Base-by-base conservation (phyloP, 192 early-diverging fungal genomes). In the Chytriomyces hyalinus region DNA sequence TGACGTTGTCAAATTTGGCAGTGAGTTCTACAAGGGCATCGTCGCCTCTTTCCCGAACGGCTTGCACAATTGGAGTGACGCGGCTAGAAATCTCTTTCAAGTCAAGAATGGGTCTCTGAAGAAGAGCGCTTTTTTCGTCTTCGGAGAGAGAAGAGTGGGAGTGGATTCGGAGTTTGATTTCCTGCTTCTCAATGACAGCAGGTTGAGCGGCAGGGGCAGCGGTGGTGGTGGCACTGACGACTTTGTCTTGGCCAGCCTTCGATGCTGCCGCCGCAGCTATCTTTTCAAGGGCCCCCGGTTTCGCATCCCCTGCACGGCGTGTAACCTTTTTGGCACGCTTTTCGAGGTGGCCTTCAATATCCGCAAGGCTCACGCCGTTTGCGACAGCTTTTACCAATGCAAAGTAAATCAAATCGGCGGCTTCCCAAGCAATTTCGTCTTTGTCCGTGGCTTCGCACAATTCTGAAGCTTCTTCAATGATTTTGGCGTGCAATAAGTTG, bases 401-500 rank as follows among this genome's bases (percentile, higher is more conserved):
- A 87, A 99, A 99, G 85, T 97, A 99, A 69, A 99, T 88, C 67
- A 98, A 79, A 80, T 99, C 97, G 15, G 97, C 97, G 7, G 95
- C 92, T 83, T 99, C 96, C 88, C 92, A 96, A 3, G 96, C 95
- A 81, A 98, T 91, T 6, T 98, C 93, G 13, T 91, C 90, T 49
- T 85, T 82, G 0, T 76, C 82, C 2, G 77, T 85, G 51, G 97
- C 95, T 24, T 94, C 90, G 65, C 93, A 95, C 44, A 99, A 79
- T 82, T 98, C 97, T 9, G 92, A 87, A 1, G 97, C 97, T 83
- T 98, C 96, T 80, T 99, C 97, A 84, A 95, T 88, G 73, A 99
- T 93, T 88, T 99, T 99, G 69, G 96, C 90, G 63, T 88, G 83
- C 44, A 99, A 87, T 46, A 99, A 81, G 43, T 82, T 84, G 22